Evolutionary conservation across 2,329 filamentous ascomycete genomes (phyloP), one percentile per base, ranked within the genome.

Genomic region (Colletotrichum sp.): DNA sequence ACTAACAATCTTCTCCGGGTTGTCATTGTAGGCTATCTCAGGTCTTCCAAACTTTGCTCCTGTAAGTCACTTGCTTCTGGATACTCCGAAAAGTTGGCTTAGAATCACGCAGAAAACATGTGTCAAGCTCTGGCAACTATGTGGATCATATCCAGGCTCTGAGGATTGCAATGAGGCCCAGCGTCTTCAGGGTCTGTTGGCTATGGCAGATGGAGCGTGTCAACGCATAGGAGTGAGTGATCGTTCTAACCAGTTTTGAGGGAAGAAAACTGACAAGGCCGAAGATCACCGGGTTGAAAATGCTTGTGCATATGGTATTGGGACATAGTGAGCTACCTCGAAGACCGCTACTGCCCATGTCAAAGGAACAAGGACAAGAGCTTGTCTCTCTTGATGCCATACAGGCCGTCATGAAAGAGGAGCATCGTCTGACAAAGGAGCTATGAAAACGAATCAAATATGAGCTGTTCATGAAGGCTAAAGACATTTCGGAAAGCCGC

Each of bases 161-260:
- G 44, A 52, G n/a, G 44, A 52, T 9, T 21, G 21, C 12, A 7
- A 52, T 13, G 44, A 52, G 44, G 44, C 44, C 13, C 44, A 52
- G 44, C 44, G 44, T 24, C 10, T 52, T 7, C 44, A 52, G 2
- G 44, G 44, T 52, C 2, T 52, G 44, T 24, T 52, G 6, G 44
- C 44, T 21, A 21, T 52, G 44, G 44, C 44, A 0, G 44, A 52
- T 52, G 44, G 44, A 52, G 44, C n/a, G 10, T 52, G 44, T 21
- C 44, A 52, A 24, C n/a, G 44, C 16, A 52, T 52, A 21, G 44
- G 44, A 2, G 44, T 52, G n/a, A 52, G 44, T 21, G 6, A 13
- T 24, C n/a, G 0, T 7, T 0, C n/a, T 52, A 0, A 7, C 0
- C 10, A 52, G 44, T 52, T n/a, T 21, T 7, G 44, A 52, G 16